phyloP scores from a whole-genome alignment of 164 flowering plant species.

The Vitis rotundifolia region DNA sequence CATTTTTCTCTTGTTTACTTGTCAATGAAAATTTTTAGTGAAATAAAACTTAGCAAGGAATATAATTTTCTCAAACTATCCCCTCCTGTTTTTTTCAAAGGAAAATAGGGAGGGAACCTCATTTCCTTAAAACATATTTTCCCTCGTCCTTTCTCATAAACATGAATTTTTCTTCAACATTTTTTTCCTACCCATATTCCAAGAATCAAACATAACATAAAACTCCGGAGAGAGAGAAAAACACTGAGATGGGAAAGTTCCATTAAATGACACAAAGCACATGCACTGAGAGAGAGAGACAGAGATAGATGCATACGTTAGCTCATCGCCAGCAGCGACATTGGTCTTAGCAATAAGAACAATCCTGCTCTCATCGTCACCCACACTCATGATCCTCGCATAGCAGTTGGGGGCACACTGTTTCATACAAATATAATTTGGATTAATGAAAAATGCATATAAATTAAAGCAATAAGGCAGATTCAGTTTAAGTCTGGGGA shows the following conservation, averaged over 20 bases:
- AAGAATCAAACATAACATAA: background rate
- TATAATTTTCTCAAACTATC: background rate
- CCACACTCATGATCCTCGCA: slow-evolving; percentile 93
- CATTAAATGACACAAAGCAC: too few species aligned
- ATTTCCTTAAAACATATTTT: too few species aligned
- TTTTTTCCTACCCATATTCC: too few species aligned
- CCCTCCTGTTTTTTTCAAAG: too few species aligned
- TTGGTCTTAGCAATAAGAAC: slow-evolving; percentile 93
- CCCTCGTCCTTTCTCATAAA: too few species aligned
- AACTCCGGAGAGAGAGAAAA: background rate
- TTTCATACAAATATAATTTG: background rate
- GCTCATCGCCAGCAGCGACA: slow-evolving; percentile 82
- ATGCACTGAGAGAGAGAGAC: background rate
- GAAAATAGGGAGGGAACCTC: too few species aligned
- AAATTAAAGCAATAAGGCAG: too few species aligned
- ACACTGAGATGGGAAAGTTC: too few species aligned
- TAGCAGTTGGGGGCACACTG: slow-evolving; percentile 99
- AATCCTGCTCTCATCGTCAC: slow-evolving; percentile 80
- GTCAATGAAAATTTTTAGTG: too few species aligned
- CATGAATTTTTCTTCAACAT: too few species aligned
- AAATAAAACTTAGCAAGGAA: background rate
- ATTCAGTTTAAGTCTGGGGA: too few species aligned
- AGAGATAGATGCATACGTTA: slow-evolving; percentile 59
- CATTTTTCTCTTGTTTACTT: background rate
- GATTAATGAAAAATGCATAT: background rate